These are phyloP conservation scores for Phytophthora chlamydospora DNA, from an alignment of 352 stramenopile genomes.

Conservation along the genomic window DNA sequence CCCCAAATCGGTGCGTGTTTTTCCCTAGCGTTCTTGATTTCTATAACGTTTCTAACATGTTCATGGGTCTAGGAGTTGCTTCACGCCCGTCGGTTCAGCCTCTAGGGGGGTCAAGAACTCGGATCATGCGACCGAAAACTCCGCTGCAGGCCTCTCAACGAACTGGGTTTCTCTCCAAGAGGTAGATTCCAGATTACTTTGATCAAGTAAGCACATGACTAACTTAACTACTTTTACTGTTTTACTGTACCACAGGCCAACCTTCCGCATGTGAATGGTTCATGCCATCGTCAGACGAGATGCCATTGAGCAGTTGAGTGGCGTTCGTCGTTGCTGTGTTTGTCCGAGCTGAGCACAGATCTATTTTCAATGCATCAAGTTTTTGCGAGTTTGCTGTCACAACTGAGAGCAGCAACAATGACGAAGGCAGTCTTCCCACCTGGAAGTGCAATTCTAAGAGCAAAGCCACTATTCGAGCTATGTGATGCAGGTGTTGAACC, in stretches of 20 bases:
- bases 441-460: constrained; percentile 34
- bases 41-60: constrained; percentile 6
- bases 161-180: constrained; percentile 63
- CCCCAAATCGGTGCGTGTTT: constrained; percentile 57
- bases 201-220: background rate
- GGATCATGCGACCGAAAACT: constrained; percentile 74
- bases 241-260: constrained; percentile 22
- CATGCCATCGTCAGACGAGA: background rate
- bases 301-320: background rate
- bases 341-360: background rate
- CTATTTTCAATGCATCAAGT: constrained; percentile 30
- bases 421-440: constrained; percentile 23
- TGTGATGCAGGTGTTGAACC: constrained; percentile 17
- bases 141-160: constrained; percentile 70
- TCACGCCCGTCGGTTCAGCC: constrained; percentile 46
- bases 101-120: constrained; percentile 47
- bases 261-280: constrained; percentile 40
- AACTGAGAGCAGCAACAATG: constrained; percentile 18
- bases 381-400: constrained; percentile 8
- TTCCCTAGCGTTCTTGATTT: background rate
- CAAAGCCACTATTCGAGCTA: constrained; percentile 48
- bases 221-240: background rate
- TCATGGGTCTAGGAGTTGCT: constrained; percentile 16
- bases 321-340: constrained; percentile 5
- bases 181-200: constrained; percentile 34